phyloP scores from a whole-genome alignment of 2,329 filamentous ascomycete genomes.

The Fonsecaea multimorphosa region DNA sequence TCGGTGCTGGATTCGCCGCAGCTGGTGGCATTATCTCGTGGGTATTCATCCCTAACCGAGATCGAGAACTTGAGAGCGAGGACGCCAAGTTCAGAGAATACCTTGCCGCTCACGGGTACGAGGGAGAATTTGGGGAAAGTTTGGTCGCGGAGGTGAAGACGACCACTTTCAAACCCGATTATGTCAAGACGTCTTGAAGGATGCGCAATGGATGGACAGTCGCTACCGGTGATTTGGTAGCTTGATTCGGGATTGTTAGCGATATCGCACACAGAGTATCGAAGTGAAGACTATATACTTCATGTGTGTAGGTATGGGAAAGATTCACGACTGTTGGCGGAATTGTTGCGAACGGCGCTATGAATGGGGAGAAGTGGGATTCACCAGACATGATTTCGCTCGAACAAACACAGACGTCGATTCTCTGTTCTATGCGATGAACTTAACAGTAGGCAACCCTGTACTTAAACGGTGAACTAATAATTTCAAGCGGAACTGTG shows the following conservation, averaged over 20 bases:
- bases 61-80: constrained; percentile 52
- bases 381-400: too few relatives aligned
- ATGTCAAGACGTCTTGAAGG: constrained; percentile 15
- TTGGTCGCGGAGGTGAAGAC: constrained; percentile 16
- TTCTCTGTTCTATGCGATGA: too few relatives aligned
- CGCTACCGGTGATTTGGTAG: not conserved
- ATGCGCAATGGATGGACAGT: not conserved
- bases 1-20: constrained; percentile 58
- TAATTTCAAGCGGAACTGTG: too few relatives aligned
- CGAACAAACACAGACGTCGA: too few relatives aligned
- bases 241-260: not conserved
- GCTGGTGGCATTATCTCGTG: constrained; percentile 54
- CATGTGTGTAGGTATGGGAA: too few relatives aligned
- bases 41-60: constrained; percentile 56
- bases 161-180: constrained; percentile 15
- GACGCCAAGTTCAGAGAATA: constrained; percentile 55
- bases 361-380: too few relatives aligned
- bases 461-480: too few relatives aligned
- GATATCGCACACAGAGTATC: not conserved
- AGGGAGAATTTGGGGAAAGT: constrained; percentile 36
- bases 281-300: too few relatives aligned
- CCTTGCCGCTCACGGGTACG: constrained; percentile 52
- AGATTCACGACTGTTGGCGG: too few relatives aligned
- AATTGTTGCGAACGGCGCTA: not conserved
- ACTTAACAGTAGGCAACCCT: too few relatives aligned